phyloP scores from a whole-genome alignment of 352 stramenopile species.

The Aphanomyces invadans region DNA sequence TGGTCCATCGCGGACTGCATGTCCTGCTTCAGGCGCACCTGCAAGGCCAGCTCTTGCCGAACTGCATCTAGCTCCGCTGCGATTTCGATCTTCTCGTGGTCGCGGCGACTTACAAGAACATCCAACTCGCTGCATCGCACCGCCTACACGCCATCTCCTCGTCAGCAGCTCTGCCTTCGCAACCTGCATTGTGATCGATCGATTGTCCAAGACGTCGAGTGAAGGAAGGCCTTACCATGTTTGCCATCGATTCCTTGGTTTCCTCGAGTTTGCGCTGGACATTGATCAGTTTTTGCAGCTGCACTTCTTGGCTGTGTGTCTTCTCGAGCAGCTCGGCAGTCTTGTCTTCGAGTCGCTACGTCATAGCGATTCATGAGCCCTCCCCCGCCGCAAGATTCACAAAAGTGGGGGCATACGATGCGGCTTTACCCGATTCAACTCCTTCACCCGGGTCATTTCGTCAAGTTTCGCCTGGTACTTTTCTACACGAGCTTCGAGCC shows the following conservation, averaged over 20 bases:
- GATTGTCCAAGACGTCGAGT: neutral
- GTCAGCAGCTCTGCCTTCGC: too few species aligned
- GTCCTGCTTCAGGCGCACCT: conserved; percentile 38
- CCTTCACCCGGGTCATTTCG: conserved; percentile 41
- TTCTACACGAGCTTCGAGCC: conserved; percentile 37
- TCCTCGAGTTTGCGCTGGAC: conserved; percentile 61
- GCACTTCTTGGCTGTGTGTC: conserved; percentile 43
- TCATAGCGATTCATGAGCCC: neutral
- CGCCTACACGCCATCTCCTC: too few species aligned
- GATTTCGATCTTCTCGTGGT: conserved; percentile 29
- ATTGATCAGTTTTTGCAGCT: conserved; percentile 36
- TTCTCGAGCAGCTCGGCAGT: conserved; percentile 50
- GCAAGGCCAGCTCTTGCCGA: conserved; percentile 34
- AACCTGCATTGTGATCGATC: too few species aligned
- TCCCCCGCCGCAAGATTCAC: too few species aligned
- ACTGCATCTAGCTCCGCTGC: conserved; percentile 31
- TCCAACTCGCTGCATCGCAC: conserved; percentile 57
- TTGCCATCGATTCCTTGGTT: conserved; percentile 55
- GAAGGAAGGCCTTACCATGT: conserved; percentile 35
- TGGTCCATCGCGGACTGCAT: conserved; percentile 38
- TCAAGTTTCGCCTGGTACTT: conserved; percentile 76
- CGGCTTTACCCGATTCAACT: conserved; percentile 39
- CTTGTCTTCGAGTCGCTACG: conserved; percentile 44
- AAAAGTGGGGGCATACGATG: too few species aligned
- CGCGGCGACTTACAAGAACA: conserved; percentile 30